Percentiles rank a stretch among this genome's conserved stretches.
These are phyloP conservation scores for Jaenimonas drosophilae DNA, from an alignment of 208 protist genomes.

Conservation along the genomic window DNA sequence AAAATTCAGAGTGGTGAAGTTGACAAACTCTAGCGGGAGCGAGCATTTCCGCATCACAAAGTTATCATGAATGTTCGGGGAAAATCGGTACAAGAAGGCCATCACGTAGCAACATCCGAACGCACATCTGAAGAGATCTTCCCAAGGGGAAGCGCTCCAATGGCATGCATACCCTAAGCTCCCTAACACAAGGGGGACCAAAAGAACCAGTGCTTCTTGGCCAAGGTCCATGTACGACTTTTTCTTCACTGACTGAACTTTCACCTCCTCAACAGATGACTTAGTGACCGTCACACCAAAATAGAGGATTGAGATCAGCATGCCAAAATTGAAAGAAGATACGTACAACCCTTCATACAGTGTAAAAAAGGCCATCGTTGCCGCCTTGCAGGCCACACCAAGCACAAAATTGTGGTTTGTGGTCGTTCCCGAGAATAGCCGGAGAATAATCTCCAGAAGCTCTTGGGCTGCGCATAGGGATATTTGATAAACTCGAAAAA, in stretches of 20 bases:
- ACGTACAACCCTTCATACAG: slow-evolving; percentile 47
- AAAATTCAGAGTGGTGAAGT: slow-evolving; percentile 11
- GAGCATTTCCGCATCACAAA: slow-evolving; percentile 62
- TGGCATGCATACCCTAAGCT: slow-evolving; percentile 1
- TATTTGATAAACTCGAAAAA: slow-evolving; percentile 72
- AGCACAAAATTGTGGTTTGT: slow-evolving; percentile 7
- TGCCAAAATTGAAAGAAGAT: slow-evolving; percentile 40
- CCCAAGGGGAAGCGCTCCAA: slow-evolving; percentile 3
- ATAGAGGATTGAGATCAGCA: slow-evolving; percentile 54
- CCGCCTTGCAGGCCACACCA: slow-evolving; percentile 18
- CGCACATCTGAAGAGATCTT: slow-evolving; percentile 32
- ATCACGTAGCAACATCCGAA: slow-evolving; percentile 64
- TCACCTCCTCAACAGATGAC: slow-evolving; percentile 25
- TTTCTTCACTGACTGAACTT: slow-evolving; percentile 18
- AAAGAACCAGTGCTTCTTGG: slow-evolving; percentile 30
- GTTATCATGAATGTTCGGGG: slow-evolving; percentile 77
- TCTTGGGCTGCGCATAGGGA: slow-evolving; percentile 46
- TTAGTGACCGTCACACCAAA: slow-evolving; percentile 30
- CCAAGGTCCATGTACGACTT: slow-evolving; percentile 58
- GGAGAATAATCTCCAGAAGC: slow-evolving; percentile 22
- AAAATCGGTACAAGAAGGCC: slow-evolving; percentile 53
- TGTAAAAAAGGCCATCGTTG: slow-evolving; percentile 48
- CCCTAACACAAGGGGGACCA: slow-evolving; percentile 16
- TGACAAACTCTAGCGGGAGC: slow-evolving; percentile 42
- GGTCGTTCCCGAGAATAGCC: slow-evolving; percentile 1